Evolutionary conservation across 208 protist species (phyloP).

Genomic region (Leishmania turanica): DNA sequence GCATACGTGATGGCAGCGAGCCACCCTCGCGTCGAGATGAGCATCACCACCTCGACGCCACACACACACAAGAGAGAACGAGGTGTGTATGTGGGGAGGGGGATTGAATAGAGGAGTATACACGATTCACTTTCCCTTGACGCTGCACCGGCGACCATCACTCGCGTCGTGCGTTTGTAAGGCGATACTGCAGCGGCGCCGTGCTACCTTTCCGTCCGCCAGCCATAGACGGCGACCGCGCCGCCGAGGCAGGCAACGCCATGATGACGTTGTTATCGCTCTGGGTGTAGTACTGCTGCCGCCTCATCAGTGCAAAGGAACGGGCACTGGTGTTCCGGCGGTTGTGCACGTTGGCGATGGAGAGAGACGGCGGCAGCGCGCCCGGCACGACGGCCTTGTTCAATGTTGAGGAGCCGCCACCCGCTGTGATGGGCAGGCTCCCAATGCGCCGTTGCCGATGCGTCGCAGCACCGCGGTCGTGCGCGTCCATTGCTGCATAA

Average conservation of each 20-base stretch:
- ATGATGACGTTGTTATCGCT: constrained; percentile 81
- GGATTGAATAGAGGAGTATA: neutral
- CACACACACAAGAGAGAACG: neutral
- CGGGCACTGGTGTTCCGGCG: constrained; percentile 52
- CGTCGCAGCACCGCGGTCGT: constrained; percentile 11
- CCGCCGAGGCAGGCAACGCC: constrained; percentile 6
- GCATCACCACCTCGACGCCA: neutral
- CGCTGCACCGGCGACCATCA: neutral
- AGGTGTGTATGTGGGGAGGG: neutral
- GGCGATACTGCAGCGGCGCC: neutral
- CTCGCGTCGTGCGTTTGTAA: neutral
- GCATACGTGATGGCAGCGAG: neutral
- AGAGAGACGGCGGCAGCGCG: constrained; percentile 56
- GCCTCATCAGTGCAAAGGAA: constrained; percentile 66
- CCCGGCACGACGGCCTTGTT: constrained; percentile 48
- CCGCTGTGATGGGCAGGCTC: neutral
- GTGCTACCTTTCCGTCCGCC: neutral
- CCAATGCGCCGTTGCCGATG: neutral
- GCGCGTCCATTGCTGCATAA: constrained; percentile 26
- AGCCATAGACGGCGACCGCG: neutral
- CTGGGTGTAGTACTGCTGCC: constrained; percentile 89
- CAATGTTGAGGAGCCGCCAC: neutral
- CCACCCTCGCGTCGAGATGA: neutral
- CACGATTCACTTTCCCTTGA: neutral
- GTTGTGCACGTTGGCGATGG: constrained; percentile 47